phyloP scores from a whole-genome alignment of 345 rosid species.

The Populus ilicifolia region DNA sequence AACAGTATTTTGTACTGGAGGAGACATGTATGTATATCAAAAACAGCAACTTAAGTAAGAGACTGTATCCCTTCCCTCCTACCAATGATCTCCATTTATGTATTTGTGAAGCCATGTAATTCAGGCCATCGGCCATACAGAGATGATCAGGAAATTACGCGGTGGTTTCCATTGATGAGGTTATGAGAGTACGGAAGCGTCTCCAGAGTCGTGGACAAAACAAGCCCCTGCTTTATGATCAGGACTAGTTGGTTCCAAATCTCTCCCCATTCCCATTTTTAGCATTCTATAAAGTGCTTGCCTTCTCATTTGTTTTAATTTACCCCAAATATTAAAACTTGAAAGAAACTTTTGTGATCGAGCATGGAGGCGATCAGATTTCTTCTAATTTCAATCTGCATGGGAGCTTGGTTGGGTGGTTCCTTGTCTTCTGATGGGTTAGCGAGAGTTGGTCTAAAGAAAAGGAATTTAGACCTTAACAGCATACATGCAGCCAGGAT shows the following conservation, averaged over 20 bases:
- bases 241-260: neutral
- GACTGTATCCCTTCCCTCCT: neutral
- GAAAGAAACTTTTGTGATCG: neutral
- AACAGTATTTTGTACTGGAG: neutral
- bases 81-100: neutral
- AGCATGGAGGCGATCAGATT: constrained; percentile 27
- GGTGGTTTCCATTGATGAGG: constrained; percentile 1
- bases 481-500: constrained; percentile 30
- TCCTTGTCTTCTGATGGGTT: constrained; percentile 27
- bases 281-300: neutral
- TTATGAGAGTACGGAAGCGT: neutral
- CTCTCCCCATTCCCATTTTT: neutral
- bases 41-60: neutral
- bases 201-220: constrained; percentile 5
- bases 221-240: neutral
- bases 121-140: neutral
- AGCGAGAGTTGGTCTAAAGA: constrained; percentile 40
- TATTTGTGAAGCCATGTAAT: neutral
- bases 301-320: neutral
- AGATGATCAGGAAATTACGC: constrained; percentile 8
- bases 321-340: neutral
- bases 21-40: neutral
- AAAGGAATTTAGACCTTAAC: constrained; percentile 31
- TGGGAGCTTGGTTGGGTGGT: constrained; percentile 32
- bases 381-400: constrained; percentile 23